Percentiles rank a stretch among this genome's conserved stretches.
Conservation (phyloP, 306 rosid species). For the Cicer cuneatum region DNA sequence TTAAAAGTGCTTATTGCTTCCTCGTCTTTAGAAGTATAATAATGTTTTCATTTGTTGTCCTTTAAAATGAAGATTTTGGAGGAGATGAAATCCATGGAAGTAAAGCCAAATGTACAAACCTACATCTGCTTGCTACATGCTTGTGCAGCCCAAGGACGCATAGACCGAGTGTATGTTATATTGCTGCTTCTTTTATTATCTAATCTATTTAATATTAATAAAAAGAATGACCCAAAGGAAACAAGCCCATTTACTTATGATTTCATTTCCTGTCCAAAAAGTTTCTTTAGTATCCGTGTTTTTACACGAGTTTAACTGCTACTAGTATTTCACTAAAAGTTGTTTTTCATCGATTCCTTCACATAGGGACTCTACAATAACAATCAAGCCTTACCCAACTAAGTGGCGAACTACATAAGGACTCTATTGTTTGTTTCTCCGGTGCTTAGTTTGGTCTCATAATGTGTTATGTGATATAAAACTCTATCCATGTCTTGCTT, state of each 20-base stretch:
- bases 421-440: background rate
- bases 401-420: background rate
- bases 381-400: no score
- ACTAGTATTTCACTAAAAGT: background rate
- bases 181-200: conserved; percentile 12
- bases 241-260: background rate
- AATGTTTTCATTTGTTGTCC: conserved; percentile 31
- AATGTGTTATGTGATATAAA: conserved; percentile 11
- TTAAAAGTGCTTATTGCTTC: conserved; percentile 25
- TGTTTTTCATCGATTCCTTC: background rate
- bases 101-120: conserved; percentile 83
- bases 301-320: background rate
- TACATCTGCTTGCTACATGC: conserved; percentile 87
- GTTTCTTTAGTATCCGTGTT: background rate
- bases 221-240: background rate
- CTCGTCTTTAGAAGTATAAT: conserved; percentile 6
- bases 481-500: background rate
- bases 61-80: conserved; percentile 70
- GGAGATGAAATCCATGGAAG: conserved; percentile 80
- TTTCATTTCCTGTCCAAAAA: background rate
- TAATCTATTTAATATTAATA: background rate
- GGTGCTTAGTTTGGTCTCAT: conserved; percentile 1
- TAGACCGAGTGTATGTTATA: conserved; percentile 81
- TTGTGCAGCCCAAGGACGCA: conserved; percentile 82
- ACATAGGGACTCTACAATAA: background rate